Evolutionary conservation across 139 green algal genomes (phyloP), one percentile per base, ranked within the genome.

Genomic region (Microglena sp.): DNA sequence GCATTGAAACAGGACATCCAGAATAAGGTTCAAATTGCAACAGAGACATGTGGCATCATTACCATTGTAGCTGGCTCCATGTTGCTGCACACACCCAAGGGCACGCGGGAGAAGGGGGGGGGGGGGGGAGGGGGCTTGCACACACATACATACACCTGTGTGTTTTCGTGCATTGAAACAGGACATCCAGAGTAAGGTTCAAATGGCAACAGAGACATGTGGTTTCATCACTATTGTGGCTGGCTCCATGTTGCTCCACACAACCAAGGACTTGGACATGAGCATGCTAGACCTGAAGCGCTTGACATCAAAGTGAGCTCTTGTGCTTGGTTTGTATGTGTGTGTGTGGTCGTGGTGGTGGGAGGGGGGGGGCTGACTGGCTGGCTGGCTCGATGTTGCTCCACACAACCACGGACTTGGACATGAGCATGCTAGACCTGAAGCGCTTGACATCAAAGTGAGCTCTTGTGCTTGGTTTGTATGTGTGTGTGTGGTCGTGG

Each of bases 171-270:
- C n/a, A n/a, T n/a, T n/a, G n/a, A n/a, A n/a, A n/a, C 77, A 89
- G 77, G 80, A 94, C 59, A 45, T 75, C 3, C 87, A 96, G 56
- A 86, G 30, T 27, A 22, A 6, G 11, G 40, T 55, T 31, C 82
- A 95, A 67, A 81, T 96, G 2, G 35, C 79, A 2, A 92, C 77
- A 1, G 81, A 97, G 78, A 45, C 76, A 0, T 91, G 79, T 44
- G 93, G 93, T 1, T 98, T 98, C 75, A 61, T 94, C 0, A 97
- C 88, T n/a, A 96, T 98, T 28, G 72, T 98, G 1, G 78, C 69
- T 43, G 93, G 93, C 36, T 95, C 89, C 15, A 93, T 96, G 71
- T 62, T 98, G 68, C 80, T 98, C 62, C 91, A 97, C 63, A 75
- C 81, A 31, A 97, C 93, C 4, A 90, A 82, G 53, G 86, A 95